Evolutionary conservation across 2,329 filamentous ascomycete species (phyloP).

Genomic region (Parascedosporium putredinis): DNA sequence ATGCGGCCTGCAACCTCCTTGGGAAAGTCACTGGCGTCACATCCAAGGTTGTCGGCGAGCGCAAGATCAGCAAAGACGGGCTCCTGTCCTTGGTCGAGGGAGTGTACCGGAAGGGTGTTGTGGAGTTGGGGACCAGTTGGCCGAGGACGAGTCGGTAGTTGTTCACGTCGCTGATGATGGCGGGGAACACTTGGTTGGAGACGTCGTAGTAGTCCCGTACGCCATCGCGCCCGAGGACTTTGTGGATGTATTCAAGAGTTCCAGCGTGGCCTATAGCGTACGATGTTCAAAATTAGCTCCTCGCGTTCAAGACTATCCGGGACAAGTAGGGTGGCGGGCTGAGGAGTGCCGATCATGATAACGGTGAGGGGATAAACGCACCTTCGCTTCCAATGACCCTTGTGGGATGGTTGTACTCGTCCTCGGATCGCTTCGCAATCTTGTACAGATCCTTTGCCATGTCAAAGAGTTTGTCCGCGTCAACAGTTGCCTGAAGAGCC

Average conservation of each 20-base stretch:
- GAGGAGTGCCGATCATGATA: neutral
- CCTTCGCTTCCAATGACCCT: conserved; percentile 59
- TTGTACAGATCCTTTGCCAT: conserved; percentile 52
- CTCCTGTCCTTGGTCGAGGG: conserved; percentile 52
- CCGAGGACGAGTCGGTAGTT: conserved; percentile 49
- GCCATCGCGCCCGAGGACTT: conserved; percentile 40
- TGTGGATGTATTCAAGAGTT: conserved; percentile 53
- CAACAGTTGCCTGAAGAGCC: conserved; percentile 46
- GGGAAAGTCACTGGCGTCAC: conserved; percentile 53
- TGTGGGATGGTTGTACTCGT: conserved; percentile 58
- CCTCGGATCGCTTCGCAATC: conserved; percentile 47
- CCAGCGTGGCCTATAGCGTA: conserved; percentile 44
- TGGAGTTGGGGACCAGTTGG: conserved; percentile 37
- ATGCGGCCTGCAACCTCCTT: conserved; percentile 49
- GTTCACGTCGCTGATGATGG: conserved; percentile 48
- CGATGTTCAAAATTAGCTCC: conserved; percentile 7
- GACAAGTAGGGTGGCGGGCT: too few relatives aligned
- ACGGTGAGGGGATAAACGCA: conserved; percentile 16
- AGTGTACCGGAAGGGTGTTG: conserved; percentile 52
- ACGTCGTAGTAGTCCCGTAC: conserved; percentile 55
- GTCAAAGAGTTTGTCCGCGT: conserved; percentile 40
- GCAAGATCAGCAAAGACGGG: conserved; percentile 49
- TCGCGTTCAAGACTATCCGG: too few relatives aligned
- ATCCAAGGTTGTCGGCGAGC: conserved; percentile 54
- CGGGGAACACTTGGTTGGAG: conserved; percentile 53